Evolutionary conservation across 2,329 filamentous ascomycete genomes (phyloP), one percentile per base, ranked within the genome.

Genomic region (Fusarium haematococcum): DNA sequence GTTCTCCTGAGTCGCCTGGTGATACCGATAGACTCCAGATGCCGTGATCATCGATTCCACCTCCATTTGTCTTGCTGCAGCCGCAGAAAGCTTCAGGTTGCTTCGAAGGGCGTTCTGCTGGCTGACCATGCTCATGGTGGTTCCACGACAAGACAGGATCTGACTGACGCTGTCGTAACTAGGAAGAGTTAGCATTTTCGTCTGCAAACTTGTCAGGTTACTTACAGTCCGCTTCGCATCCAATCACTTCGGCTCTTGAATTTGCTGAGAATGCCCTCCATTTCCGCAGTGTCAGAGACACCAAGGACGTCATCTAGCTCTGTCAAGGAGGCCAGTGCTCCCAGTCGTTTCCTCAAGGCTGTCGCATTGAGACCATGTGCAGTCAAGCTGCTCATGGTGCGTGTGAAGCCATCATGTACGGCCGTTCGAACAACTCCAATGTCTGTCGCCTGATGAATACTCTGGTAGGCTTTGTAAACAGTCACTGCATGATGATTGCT

Each of bases 1-100:
- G 1, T 95, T 96, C 77, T 97, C 95, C 80, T 98, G 95, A 2
- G 93, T 89, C 5, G 93, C 93, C 70, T 92, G 92, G 77, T 98
- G 95, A 73, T 91, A 92, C 54, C 95, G 90, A 76, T 94, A 94
- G 27, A 97, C 89, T 6, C 88, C 86, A 1, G 96, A 93, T 8
- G 94, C 93, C 52, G 92, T 86, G 4, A 97, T 86, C 77, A 97
- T 90, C n/a, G 92, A 90, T 70, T 93, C 90, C 5, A 95, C 90
- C 82, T 98, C 94, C 54, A 94, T 87, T 7, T 93, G 85, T 41
- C 92, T 91, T 18, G 93, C 89, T 62, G 93, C 89, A 13, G 88
- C 88, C 1, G 88, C 85, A n/a, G 87, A 89, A 32, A 95, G 80
- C 50, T 89, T 89, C 27, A 93, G 83, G 20, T 89, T 87, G 16